Conservation (phyloP, 257 asterid species). For the Scutellaria barbata region DNA sequence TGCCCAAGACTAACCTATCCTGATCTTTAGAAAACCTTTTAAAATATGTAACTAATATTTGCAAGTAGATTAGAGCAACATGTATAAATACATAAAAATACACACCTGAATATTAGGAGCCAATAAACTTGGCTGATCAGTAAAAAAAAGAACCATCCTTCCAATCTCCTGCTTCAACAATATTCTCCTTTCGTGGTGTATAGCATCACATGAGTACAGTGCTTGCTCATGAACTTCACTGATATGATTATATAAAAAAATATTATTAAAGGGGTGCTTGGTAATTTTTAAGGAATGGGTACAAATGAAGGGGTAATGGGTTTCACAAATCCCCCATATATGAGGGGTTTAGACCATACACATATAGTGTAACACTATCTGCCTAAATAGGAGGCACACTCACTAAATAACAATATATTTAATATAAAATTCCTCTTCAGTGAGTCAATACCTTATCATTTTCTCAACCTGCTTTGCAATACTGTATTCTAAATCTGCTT, state of each 20-base stretch:
- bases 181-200: constrained; percentile 90
- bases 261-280: background rate
- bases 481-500: constrained; percentile 98
- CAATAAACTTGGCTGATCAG: constrained; percentile 96
- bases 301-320: no score
- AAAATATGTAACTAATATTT: background rate
- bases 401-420: constrained; percentile 16
- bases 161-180: constrained; percentile 97
- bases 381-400: background rate
- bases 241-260: constrained; percentile 39
- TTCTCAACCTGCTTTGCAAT: constrained; percentile 99
- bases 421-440: constrained; percentile 27
- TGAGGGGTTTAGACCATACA: background rate
- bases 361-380: constrained; percentile 19
- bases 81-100: constrained; percentile 15
- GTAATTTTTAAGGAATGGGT: no score
- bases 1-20: background rate
- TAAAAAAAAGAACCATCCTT: constrained; percentile 94
- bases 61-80: constrained; percentile 1
- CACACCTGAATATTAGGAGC: constrained; percentile 99
- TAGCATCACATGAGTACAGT: constrained; percentile 75
- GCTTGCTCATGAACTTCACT: constrained; percentile 99
- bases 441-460: constrained; percentile 87
- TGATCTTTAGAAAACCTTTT: constrained; percentile 14
- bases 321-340: no score